Base-by-base conservation (phyloP, 2,329 filamentous ascomycete species). In the Monosporascus sp. region DNA sequence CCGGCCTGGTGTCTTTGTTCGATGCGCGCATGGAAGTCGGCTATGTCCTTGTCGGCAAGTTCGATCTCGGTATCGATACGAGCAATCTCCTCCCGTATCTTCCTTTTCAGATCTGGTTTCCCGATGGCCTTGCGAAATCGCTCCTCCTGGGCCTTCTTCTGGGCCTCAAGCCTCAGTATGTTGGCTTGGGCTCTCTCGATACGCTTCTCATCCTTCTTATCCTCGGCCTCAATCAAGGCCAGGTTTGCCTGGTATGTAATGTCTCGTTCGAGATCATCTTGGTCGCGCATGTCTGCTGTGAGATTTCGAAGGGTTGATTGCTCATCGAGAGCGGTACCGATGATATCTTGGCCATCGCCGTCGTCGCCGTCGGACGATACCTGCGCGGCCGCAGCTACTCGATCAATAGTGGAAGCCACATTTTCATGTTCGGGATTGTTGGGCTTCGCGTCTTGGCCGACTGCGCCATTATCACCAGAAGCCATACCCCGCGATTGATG, bases 201-300 rank as follows among this genome's bases (percentile, higher is more conserved):
- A 27, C 84, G 79, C 52, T 80, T 83, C 60, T 80, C 74, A 52
- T 87, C 84, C 58, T 78, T 79, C 62, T 82, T 81, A 60, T 87
- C 83, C 57, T 87, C 84, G 41, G 78, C 78, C 52, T 85, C 82
- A 45, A 80, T 80, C 52, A 87, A 69, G 0, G 78, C 81, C 19
- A 79, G 73, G 52, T 80, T 84, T 4, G 83, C 84, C 60, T 87
- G 80, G 17, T 78, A 68, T 1, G 82, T 82, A 58, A 97, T 95
- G 65, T 96, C 91, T 57, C 91, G 82, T 70, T 97, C 93, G 20
- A 97, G 75, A 55, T 97, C 92, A 73, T 92, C 87, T 69, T 97
- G 93, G 64, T 96, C 85, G 53, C 90, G 85, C 22, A 94, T 84
- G 54, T 86, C 80, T 50, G 85, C 81, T 5, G 87, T 85, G 41